These are phyloP conservation scores for Ustilago bromivora DNA, from an alignment of 1,284 basidiomycete species.

Conservation along the genomic window DNA sequence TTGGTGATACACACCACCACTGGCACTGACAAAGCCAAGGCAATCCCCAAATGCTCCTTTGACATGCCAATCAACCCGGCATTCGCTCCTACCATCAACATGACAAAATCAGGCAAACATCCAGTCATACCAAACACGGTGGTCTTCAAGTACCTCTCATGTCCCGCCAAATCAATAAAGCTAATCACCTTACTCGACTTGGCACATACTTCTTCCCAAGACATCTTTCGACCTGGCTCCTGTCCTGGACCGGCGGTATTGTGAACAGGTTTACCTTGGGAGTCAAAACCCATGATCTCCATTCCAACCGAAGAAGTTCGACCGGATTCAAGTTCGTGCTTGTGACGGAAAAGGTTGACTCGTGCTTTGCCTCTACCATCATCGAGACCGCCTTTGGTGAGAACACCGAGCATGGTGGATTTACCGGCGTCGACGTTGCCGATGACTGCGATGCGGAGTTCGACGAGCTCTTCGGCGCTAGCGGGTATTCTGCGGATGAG, in stretches of 20 bases:
- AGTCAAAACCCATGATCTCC: conserved; percentile 77
- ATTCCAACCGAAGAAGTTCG: conserved; percentile 94
- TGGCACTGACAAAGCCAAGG: conserved; percentile 91
- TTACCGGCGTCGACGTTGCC: conserved; percentile 90
- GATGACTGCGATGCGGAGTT: conserved; percentile 93
- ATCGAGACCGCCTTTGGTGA: conserved; percentile 81
- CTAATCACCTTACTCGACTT: conserved; percentile 92
- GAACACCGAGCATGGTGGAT: conserved; percentile 88
- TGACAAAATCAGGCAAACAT: conserved; percentile 92
- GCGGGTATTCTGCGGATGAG: conserved; percentile 58
- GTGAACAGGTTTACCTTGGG: conserved; percentile 54
- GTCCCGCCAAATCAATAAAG: conserved; percentile 76
- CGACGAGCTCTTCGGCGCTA: conserved; percentile 71
- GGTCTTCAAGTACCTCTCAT: conserved; percentile 76
- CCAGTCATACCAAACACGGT: conserved; percentile 95
- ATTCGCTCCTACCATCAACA: conserved; percentile 95
- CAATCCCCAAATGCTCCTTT: conserved; percentile 90
- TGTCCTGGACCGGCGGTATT: conserved; percentile 39
- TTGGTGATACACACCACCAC: conserved; percentile 95
- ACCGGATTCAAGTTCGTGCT: conserved; percentile 96
- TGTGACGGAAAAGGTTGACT: conserved; percentile 92
- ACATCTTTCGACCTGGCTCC: conserved; percentile 56
- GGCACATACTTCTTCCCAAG: conserved; percentile 94
- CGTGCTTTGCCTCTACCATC: conserved; percentile 94
- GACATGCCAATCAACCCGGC: conserved; percentile 96